Conservation (phyloP, 1,284 basidiomycete species). For the Ganoderma leucocontextum region DNA sequence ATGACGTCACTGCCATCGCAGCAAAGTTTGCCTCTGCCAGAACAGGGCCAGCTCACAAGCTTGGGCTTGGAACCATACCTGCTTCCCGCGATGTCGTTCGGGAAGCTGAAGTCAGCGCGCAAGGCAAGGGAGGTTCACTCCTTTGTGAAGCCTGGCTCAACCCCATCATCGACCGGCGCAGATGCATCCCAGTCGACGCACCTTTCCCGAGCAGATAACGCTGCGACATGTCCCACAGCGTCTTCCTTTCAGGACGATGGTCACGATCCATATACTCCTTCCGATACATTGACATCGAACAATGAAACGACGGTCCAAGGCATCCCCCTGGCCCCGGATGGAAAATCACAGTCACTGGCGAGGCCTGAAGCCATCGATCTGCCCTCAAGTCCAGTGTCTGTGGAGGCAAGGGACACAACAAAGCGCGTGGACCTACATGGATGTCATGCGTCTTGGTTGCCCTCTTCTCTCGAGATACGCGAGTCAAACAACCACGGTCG, state of each 20-base stretch:
- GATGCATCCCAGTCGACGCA: neutral
- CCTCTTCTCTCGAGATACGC: constrained; percentile 36
- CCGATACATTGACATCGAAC: neutral
- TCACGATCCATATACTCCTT: neutral
- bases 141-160: constrained; percentile 29
- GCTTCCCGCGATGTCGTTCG: constrained; percentile 45
- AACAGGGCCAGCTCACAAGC: neutral
- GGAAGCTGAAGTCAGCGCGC: constrained; percentile 35
- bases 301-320: neutral
- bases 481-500: constrained; percentile 35
- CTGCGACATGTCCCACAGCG: neutral
- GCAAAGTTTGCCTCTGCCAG: neutral
- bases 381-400: neutral
- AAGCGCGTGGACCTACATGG: constrained; percentile 21
- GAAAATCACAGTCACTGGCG: neutral
- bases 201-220: neutral
- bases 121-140: constrained; percentile 41
- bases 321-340: neutral
- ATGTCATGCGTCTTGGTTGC: constrained; percentile 33
- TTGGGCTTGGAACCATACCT: neutral
- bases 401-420: constrained; percentile 4
- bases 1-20: constrained; percentile 16
- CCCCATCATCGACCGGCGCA: neutral
- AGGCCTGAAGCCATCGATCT: neutral
- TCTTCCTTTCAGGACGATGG: neutral